A percentile compares a stretch with the other conserved stretches of the same genome.
These are phyloP conservation scores for Poa pratensis DNA, from an alignment of 176 grass and related monocot species.

Conservation along the genomic window DNA sequence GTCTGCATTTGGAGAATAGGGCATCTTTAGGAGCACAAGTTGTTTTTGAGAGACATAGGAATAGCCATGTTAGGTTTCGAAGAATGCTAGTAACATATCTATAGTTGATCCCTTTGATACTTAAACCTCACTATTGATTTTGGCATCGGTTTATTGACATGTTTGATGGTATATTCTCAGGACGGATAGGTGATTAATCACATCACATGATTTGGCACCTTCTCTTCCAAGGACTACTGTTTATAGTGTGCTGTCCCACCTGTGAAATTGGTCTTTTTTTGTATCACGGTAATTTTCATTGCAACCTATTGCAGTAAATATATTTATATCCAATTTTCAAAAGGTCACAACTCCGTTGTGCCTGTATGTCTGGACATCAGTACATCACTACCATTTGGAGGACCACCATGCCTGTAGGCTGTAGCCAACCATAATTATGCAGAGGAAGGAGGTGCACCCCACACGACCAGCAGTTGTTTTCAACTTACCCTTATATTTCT, in stretches of 20 bases:
- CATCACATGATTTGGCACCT: neutral
- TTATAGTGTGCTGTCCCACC: neutral
- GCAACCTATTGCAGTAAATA: neutral
- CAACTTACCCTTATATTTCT: neutral
- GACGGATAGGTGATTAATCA: neutral
- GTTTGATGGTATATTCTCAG: neutral
- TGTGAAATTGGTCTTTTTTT: neutral
- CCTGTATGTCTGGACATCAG: neutral
- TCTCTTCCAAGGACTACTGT: neutral
- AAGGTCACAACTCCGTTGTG: neutral
- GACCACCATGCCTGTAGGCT: neutral
- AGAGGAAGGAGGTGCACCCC: neutral
- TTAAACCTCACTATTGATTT: neutral
- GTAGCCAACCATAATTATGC: neutral
- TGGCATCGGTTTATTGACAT: neutral
- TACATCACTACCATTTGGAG: neutral
- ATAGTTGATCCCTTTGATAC: constrained; percentile 44
- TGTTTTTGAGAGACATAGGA: constrained; percentile 37
- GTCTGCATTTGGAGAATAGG: constrained; percentile 19
- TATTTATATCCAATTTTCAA: neutral
- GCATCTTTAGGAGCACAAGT: constrained; percentile 39
- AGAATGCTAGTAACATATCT: constrained; percentile 47
- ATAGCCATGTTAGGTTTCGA: constrained; percentile 1
- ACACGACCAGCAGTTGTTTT: neutral
- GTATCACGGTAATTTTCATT: neutral